A percentile compares a stretch with the other conserved stretches of the same genome.
phyloP scores from a whole-genome alignment of 2,329 filamentous ascomycete species.

The Nemania abortiva region DNA sequence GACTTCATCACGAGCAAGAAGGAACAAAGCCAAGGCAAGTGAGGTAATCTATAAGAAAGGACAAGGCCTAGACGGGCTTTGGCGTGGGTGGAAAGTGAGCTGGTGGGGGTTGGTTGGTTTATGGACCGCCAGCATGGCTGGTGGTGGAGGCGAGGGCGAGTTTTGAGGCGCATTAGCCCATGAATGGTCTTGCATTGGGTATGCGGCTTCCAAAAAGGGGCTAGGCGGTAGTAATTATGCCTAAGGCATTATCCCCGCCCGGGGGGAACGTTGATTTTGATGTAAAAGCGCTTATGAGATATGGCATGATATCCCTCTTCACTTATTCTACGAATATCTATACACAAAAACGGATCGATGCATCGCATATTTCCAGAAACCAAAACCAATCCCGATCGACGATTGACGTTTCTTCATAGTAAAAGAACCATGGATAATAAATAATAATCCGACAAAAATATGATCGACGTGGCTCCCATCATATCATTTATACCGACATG shows the following conservation, averaged over 20 bases:
- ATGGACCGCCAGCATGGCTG: constrained; percentile 76
- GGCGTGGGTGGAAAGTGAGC: constrained; percentile 81
- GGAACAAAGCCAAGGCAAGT: constrained; percentile 52
- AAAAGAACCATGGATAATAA: constrained; percentile 2
- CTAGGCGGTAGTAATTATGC: constrained; percentile 1
- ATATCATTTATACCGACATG: constrained; percentile 23
- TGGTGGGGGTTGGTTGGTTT: constrained; percentile 82
- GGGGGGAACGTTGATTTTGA: constrained; percentile 12
- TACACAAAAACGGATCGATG: constrained; percentile 2
- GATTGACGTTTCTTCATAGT: neutral
- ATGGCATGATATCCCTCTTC: constrained; percentile 57
- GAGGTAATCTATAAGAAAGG: constrained; percentile 67
- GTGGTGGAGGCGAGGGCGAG: constrained; percentile 71
- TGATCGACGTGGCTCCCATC: constrained; percentile 18
- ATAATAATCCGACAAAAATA: neutral
- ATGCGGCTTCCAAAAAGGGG: neutral
- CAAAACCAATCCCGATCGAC: neutral
- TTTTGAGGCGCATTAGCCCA: constrained; percentile 56
- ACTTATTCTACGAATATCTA: constrained; percentile 40
- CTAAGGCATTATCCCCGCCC: neutral
- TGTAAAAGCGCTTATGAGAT: constrained; percentile 52
- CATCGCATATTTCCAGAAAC: constrained; percentile 8
- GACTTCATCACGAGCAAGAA: constrained; percentile 47
- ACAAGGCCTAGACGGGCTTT: constrained; percentile 76
- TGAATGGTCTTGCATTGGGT: constrained; percentile 8